Evolutionary conservation across 495 filamentous ascomycete genomes (phyloP).

Genomic region (Choiromyces venosus): DNA sequence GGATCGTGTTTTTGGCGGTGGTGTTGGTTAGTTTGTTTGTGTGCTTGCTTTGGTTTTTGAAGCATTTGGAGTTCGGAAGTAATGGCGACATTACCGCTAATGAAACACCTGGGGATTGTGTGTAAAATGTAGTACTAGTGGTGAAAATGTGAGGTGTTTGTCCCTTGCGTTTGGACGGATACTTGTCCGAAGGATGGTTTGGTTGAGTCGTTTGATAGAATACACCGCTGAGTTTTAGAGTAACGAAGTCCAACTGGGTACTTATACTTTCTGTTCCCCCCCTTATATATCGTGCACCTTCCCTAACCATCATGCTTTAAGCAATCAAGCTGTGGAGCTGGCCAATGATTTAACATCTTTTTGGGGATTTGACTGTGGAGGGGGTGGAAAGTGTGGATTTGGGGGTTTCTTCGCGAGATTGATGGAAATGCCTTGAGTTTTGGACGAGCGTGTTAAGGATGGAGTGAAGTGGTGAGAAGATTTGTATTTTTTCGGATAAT

Average conservation of each 20-base stretch:
- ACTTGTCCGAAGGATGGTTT: not conserved
- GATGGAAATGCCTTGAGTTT: not conserved
- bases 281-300: no score
- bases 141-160: not conserved
- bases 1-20: not conserved
- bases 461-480: not conserved
- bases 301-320: no score
- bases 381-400: not conserved
- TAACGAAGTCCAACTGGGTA: not conserved
- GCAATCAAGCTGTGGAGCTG: no score
- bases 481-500: not conserved
- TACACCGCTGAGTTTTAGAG: not conserved
- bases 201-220: not conserved
- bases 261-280: no score
- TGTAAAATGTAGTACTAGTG: not conserved
- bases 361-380: not conserved
- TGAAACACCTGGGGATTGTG: not conserved
- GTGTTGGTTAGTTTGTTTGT: not conserved
- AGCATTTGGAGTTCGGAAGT: not conserved
- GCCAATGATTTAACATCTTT: not conserved
- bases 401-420: no score
- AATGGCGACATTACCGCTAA: not conserved
- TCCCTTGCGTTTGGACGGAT: not conserved
- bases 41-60: not conserved
- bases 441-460: not conserved